These are phyloP conservation scores for Crassisporium funariophilum DNA, from an alignment of 768 basidiomycete species.

Conservation along the genomic window DNA sequence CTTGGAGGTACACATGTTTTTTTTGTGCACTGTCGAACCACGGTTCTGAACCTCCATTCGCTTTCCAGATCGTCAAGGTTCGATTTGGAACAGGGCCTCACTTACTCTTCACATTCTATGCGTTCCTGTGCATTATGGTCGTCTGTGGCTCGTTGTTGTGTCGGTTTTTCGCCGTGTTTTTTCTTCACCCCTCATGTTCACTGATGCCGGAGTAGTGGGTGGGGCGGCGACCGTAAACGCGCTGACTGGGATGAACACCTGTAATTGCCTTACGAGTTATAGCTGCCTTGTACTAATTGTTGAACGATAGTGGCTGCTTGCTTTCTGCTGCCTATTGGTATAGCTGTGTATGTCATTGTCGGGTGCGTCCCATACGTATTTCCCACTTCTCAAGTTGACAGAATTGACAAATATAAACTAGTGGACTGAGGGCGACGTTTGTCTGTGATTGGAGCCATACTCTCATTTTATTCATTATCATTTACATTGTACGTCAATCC, in stretches of 20 bases:
- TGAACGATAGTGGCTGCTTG: conserved; percentile 34
- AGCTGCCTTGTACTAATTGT: no score
- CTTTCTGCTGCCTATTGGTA: conserved; percentile 47
- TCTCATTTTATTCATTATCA: conserved; percentile 44
- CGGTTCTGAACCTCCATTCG: neutral
- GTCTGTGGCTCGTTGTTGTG: conserved; percentile 52
- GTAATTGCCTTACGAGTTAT: no score
- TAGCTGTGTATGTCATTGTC: conserved; percentile 43
- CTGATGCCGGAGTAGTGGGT: conserved; percentile 32
- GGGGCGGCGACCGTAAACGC: conserved; percentile 48
- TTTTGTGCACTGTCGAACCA: neutral
- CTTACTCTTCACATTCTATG: conserved; percentile 54
- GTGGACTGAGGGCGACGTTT: conserved; percentile 47
- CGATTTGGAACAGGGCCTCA: conserved; percentile 51
- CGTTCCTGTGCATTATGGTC: conserved; percentile 50
- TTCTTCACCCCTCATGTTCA: no score
- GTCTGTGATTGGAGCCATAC: conserved; percentile 48
- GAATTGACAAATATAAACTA: neutral
- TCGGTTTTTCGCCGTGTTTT: conserved; percentile 26
- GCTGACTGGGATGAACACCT: conserved; percentile 46
- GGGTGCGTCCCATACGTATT: conserved; percentile 17
- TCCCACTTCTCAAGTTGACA: neutral
- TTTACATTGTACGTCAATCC: conserved; percentile 30
- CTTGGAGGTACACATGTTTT: conserved; percentile 38
- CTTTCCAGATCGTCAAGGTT: conserved; percentile 51